These are phyloP conservation scores for Paramecium primaurelia DNA, from an alignment of 73 alveolate species.

Conservation along the genomic window DNA sequence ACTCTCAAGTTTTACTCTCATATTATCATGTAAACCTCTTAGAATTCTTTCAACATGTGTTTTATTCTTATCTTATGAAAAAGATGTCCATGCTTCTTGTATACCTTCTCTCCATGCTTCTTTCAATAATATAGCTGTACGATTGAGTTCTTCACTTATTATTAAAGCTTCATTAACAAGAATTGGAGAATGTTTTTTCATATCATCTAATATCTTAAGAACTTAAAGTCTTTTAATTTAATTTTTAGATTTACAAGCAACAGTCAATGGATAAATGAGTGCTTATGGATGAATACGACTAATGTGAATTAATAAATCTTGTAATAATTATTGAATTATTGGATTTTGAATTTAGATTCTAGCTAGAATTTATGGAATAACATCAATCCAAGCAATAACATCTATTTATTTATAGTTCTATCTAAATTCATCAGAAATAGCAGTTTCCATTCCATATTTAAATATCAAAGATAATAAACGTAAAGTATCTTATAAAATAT, in stretches of 20 bases:
- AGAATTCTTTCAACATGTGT: slow-evolving; percentile 77
- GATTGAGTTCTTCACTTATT: slow-evolving; percentile 89
- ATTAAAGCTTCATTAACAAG: slow-evolving; percentile 86
- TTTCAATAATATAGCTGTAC: slow-evolving; percentile 89
- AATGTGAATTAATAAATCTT: slow-evolving; percentile 82
- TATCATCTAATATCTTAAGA: slow-evolving; percentile 75
- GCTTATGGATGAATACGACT: slow-evolving; percentile 91
- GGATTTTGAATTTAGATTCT: slow-evolving; percentile 89
- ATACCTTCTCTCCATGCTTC: slow-evolving; percentile 97
- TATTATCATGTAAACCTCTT: slow-evolving; percentile 82
- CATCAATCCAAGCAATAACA: slow-evolving; percentile 93
- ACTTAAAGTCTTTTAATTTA: slow-evolving; percentile 90
- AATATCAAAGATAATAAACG: slow-evolving; percentile 88
- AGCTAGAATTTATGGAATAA: slow-evolving; percentile 96
- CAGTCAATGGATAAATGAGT: slow-evolving; percentile 91
- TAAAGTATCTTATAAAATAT: slow-evolving; percentile 83
- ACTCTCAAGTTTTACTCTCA: slow-evolving; percentile 87
- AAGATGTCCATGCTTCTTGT: slow-evolving; percentile 91
- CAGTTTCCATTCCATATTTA: slow-evolving; percentile 88
- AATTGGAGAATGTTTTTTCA: slow-evolving; percentile 76
- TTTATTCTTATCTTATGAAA: slow-evolving; percentile 81
- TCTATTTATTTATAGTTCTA: slow-evolving; percentile 82
- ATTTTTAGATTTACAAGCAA: slow-evolving; percentile 86
- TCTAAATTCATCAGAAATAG: slow-evolving; percentile 79
- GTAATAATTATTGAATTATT: slow-evolving; percentile 71